A percentile compares a stretch with the other conserved stretches of the same genome.
phyloP scores from a whole-genome alignment of 257 asterid species.

The Penstemon newberryi region DNA sequence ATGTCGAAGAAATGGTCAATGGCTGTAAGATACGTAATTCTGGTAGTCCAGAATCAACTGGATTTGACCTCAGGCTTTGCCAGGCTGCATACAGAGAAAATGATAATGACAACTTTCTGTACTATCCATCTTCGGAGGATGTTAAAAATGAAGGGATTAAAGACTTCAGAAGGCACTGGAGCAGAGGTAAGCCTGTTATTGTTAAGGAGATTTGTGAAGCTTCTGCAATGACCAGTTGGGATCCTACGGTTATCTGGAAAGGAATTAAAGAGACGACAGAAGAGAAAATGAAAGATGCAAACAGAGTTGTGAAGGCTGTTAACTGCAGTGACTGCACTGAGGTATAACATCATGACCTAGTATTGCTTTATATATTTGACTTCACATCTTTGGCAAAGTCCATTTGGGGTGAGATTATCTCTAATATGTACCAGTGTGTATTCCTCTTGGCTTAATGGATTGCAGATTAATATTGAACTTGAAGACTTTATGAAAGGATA shows the following conservation, averaged over 20 bases:
- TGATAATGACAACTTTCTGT: constrained; percentile 58
- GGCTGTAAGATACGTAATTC: constrained; percentile 63
- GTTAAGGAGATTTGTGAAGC: constrained; percentile 75
- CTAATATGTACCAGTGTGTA: constrained; percentile 25
- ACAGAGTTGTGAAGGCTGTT: constrained; percentile 78
- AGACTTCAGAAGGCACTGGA: constrained; percentile 81
- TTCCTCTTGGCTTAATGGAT: constrained; percentile 32
- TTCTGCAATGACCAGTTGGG: constrained; percentile 71
- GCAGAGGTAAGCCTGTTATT: constrained; percentile 76
- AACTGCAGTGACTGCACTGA: constrained; percentile 65
- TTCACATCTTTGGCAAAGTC: constrained; percentile 14
- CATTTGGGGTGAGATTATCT: constrained; percentile 11
- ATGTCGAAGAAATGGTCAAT: constrained; percentile 93
- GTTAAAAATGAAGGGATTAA: constrained; percentile 68
- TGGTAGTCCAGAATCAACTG: constrained; percentile 46
- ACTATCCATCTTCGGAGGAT: constrained; percentile 66
- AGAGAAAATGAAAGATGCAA: constrained; percentile 68
- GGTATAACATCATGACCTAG: constrained; percentile 43
- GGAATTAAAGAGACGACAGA: constrained; percentile 79
- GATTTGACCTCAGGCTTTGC: constrained; percentile 39
- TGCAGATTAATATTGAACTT: constrained; percentile 74
- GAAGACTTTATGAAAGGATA: constrained; percentile 88
- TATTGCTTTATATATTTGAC: constrained; percentile 17
- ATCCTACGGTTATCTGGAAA: constrained; percentile 78
- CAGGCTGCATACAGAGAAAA: constrained; percentile 65